These are phyloP conservation scores for Clarireedia paspali DNA, from an alignment of 2,329 filamentous ascomycete species.

Conservation along the genomic window DNA sequence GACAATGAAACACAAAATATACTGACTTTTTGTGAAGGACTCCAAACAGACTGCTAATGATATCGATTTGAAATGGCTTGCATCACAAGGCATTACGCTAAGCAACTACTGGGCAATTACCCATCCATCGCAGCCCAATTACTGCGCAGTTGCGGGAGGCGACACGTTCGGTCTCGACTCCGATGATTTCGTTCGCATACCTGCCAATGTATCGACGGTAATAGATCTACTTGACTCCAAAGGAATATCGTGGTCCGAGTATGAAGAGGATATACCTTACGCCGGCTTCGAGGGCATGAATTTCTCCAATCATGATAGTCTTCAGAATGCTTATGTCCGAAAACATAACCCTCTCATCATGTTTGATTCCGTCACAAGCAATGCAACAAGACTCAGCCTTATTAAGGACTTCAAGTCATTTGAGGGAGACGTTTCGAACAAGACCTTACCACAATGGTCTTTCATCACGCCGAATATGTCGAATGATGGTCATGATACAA, in stretches of 20 bases:
- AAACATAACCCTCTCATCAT: conserved; percentile 51
- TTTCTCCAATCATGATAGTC: conserved; percentile 45
- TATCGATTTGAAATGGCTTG: conserved; percentile 39
- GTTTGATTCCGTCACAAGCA: conserved; percentile 44
- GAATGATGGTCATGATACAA: conserved; percentile 54
- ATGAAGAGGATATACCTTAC: conserved; percentile 47
- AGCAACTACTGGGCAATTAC: conserved; percentile 46
- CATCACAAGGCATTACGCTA: conserved; percentile 46
- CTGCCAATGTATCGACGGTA: conserved; percentile 37
- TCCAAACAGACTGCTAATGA: conserved; percentile 26
- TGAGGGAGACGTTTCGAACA: conserved; percentile 45
- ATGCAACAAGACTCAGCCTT: conserved; percentile 42
- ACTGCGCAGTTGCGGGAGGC: conserved; percentile 48
- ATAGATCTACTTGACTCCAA: conserved; percentile 41
- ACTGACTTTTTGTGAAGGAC: conserved; percentile 3
- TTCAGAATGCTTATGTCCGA: conserved; percentile 53
- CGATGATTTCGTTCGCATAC: conserved; percentile 42
- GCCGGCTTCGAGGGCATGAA: conserved; percentile 38
- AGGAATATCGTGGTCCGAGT: conserved; percentile 42
- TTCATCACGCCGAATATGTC: conserved; percentile 57
- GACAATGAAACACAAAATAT: neutral
- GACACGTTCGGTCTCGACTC: conserved; percentile 49
- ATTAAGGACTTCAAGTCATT: conserved; percentile 58
- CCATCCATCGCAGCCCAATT: conserved; percentile 56
- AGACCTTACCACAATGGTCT: conserved; percentile 54